Evolutionary conservation across 2,329 filamentous ascomycete species (phyloP), one percentile per base, ranked within the genome.

Genomic region (Ascochyta viciae-villosae): DNA sequence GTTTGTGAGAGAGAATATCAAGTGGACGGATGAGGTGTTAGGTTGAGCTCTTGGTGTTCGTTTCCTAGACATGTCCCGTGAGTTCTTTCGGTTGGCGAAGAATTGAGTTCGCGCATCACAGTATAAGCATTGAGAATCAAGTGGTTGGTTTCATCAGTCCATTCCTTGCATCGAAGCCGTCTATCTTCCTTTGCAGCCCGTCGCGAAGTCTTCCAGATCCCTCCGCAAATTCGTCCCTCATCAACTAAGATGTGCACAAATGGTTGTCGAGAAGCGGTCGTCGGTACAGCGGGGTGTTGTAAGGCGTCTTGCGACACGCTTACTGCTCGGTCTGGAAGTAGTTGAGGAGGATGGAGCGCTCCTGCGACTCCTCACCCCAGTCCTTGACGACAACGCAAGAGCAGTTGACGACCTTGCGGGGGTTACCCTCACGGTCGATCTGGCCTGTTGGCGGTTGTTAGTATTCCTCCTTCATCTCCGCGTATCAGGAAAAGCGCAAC

Each of bases 371-470:
- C 88, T 98, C 95, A 87, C 95, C 95, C 95, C 95, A 99, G 83
- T 99, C 93, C 86, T 95, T 94, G 77, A 99, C 95, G 64, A 99
- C 95, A 76, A 99, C 95, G 87, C 95, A 98, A 78, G 94, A 98
- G 92, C 95, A 99, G 91, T 99, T 99, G 85, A 99, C 95, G 73
- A 99, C 94, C 90, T 99, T 99, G 83, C 95, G 91, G 77, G 95
- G 92, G 83, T 99, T 99, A 76, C 95, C 95, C 85, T 99, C 95
- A 78, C 95, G 94, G 86, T 99, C 95, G 76, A 99, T 89, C 74
- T 97, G 93, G 85, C 94, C 94, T 97, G 60, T 65, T 48, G 1
- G 22, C 42, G 22, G 44, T 65, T 65, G 62, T 65, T 50, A 56
- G 44, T 37, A 12, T 31, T 45, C 23, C 12, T 29, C 27, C 37